Percentiles rank a stretch among this genome's conserved stretches.
Evolutionary conservation across 768 basidiomycete species (phyloP).

Genomic region (Podaxis sp.): DNA sequence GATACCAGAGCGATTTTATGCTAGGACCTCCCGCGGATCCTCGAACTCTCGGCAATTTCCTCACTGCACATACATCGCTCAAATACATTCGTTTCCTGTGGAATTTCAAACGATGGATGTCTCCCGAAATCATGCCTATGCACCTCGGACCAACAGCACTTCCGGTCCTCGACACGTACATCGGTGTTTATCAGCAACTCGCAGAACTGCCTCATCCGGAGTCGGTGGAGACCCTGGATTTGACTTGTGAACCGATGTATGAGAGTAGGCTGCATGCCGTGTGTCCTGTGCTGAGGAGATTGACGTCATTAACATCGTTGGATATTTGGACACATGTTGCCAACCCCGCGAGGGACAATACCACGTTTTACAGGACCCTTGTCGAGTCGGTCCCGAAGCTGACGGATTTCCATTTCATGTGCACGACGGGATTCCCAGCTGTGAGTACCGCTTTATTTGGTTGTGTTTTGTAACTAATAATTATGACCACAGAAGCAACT

Average conservation of each 20-base stretch:
- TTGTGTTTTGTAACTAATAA: background rate
- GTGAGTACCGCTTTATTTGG: conserved; percentile 25
- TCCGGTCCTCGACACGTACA: conserved; percentile 39
- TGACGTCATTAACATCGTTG: conserved; percentile 39
- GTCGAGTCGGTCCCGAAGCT: conserved; percentile 36
- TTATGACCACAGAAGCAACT: conserved; percentile 37
- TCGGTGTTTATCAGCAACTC: conserved; percentile 49
- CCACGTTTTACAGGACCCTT: conserved; percentile 34
- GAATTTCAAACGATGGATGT: conserved; percentile 53
- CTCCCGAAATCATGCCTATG: conserved; percentile 38
- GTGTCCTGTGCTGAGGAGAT: conserved; percentile 32
- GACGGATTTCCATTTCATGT: conserved; percentile 52
- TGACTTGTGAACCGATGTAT: conserved; percentile 51
- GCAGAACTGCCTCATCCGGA: conserved; percentile 35
- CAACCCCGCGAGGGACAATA: conserved; percentile 32
- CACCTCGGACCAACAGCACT: conserved; percentile 29
- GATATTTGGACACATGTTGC: conserved; percentile 50
- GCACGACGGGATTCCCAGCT: conserved; percentile 44
- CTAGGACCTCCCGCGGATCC: conserved; percentile 32
- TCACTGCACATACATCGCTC: conserved; percentile 37
- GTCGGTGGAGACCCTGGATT: conserved; percentile 40
- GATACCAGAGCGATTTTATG: conserved; percentile 45
- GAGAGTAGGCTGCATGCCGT: conserved; percentile 33
- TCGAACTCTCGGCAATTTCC: conserved; percentile 32
- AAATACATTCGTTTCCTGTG: conserved; percentile 46